Base-by-base conservation (phyloP, 208 protist species). In the Vickermania spadyakhi region DNA sequence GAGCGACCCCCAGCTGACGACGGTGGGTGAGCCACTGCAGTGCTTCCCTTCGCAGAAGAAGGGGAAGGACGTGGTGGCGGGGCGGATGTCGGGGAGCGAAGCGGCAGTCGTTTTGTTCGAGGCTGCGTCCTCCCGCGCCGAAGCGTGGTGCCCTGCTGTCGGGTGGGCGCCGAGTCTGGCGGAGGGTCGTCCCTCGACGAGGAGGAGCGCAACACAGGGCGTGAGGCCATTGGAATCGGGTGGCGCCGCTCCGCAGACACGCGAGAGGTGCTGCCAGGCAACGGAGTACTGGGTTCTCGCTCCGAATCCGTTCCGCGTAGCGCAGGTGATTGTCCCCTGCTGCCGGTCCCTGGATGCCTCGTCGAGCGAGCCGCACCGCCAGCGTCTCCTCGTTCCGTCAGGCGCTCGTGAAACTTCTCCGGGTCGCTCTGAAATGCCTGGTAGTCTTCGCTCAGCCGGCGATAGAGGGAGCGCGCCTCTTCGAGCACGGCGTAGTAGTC, bases 371-470 rank as follows among this genome's bases (percentile, higher is more conserved):
- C 11, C 18, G 36, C 36, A 7, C 11, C 18, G 36, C 18, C 18
- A 7, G 7, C 36, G 11, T 45, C 36, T 45, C 18, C 11, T 45
- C 11, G 18, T 7, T 7, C 11, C 11, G 18, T 18, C 11, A 45
- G 36, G 11, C 18, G 11, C 36, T 45, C 36, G 36, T 45, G 36
- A 18, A 45, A 45, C 36, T 18, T 7, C 36, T 45, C 11, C 36
- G 51, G 21, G 25, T 50, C 56, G 13, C 21, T 7, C 7, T 50
- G 56, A 50, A 50, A 28, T 28, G 56, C 56, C 21, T 60, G 14
- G 56, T 60, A 50, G 56, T 50, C 31, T 7, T n/a, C 56, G 30
- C 56, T 25, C 18, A 45, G 36, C 11, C 36, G 36, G 18, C 36
- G 36, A 18, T 45, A 45, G 36, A 45, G 36, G 36, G 36, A 45